Conservation (phyloP, 305 asterid species). For the Solanum aculeatissimum region DNA sequence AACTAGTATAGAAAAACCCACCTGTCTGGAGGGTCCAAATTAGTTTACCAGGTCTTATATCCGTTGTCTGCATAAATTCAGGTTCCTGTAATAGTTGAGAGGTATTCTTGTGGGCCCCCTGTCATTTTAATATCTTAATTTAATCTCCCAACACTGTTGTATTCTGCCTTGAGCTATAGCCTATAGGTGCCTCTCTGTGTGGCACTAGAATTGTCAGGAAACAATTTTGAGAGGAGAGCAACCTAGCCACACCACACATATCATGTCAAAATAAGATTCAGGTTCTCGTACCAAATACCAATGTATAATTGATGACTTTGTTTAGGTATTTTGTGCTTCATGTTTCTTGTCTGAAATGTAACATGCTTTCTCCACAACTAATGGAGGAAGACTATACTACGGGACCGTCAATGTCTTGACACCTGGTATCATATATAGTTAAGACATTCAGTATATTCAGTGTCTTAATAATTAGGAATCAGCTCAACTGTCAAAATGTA, state of each 20-base stretch:
- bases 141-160: neutral
- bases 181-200: neutral
- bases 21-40: neutral
- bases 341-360: neutral
- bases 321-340: neutral
- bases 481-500: neutral
- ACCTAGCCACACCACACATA: neutral
- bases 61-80: neutral
- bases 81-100: neutral
- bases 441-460: neutral
- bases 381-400: neutral
- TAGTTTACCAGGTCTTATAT: neutral
- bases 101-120: neutral
- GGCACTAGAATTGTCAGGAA: neutral
- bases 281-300: neutral
- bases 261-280: neutral
- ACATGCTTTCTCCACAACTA: neutral
- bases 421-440: neutral
- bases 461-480: neutral
- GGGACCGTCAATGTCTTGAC: neutral
- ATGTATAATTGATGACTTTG: neutral
- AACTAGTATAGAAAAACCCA: neutral
- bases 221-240: neutral
- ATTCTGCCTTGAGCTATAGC: neutral
- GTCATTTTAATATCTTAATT: neutral